Percentiles rank a stretch among this genome's conserved stretches.
These are phyloP conservation scores for Agrocybe pediades DNA, from an alignment of 768 basidiomycete species.

Conservation along the genomic window DNA sequence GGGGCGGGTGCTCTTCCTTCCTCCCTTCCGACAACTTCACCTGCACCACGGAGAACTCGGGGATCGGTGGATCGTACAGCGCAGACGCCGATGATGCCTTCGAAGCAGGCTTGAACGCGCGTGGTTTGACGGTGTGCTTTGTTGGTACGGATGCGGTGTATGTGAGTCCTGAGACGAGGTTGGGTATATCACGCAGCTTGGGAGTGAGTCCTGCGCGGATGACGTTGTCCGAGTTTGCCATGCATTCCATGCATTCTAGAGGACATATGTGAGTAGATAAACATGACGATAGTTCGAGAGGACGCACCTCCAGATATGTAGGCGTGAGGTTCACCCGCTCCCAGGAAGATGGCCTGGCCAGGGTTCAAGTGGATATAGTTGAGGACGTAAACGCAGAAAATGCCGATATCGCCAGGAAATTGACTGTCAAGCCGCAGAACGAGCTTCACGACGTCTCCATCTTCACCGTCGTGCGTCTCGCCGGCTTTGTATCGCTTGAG, in stretches of 20 bases:
- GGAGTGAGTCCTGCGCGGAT: slow-evolving; percentile 98
- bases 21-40: slow-evolving; percentile 45
- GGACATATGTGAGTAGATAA: slow-evolving; percentile 6
- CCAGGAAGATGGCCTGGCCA: slow-evolving; percentile 92
- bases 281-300: background rate
- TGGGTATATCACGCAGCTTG: slow-evolving; percentile 91
- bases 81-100: slow-evolving; percentile 23
- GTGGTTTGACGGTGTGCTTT: slow-evolving; percentile 72
- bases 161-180: slow-evolving; percentile 84
- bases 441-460: slow-evolving; percentile 54
- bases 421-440: slow-evolving; percentile 66
- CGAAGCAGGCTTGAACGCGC: slow-evolving; percentile 34
- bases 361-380: slow-evolving; percentile 80
- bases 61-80: slow-evolving; percentile 90
- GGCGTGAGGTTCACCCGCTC: slow-evolving; percentile 96
- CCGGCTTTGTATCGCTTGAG: slow-evolving; percentile 61
- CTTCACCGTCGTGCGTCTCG: slow-evolving; percentile 38
- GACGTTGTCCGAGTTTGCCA: slow-evolving; percentile 99
- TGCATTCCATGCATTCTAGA: slow-evolving; percentile 96
- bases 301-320: slow-evolving; percentile 87
- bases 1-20: slow-evolving; percentile 55
- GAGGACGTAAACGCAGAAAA: slow-evolving; percentile 87
- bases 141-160: slow-evolving; percentile 72
- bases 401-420: slow-evolving; percentile 92
- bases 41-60: slow-evolving; percentile 88